phyloP scores from a whole-genome alignment of 1,284 basidiomycete species.

The Pyrrhoderma noxium region DNA sequence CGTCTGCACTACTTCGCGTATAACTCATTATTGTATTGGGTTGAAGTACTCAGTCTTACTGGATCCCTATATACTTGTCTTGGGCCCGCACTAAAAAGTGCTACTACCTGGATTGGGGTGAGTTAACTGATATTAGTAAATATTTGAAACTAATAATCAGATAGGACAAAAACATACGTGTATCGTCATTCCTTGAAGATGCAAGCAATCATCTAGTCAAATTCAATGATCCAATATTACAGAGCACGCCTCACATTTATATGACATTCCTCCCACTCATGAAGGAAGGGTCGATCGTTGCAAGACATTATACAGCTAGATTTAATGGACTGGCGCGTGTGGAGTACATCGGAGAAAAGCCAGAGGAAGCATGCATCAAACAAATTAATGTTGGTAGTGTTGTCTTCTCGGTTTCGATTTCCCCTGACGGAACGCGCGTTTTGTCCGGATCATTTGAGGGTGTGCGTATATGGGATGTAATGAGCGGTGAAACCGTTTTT shows the following conservation, averaged over 20 bases:
- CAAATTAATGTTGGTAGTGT: neutral
- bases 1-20: too few species aligned
- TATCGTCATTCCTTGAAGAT: too few species aligned
- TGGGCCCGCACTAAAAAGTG: too few species aligned
- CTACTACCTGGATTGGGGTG: too few species aligned
- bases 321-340: too few species aligned
- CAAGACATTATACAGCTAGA: neutral
- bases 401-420: neutral
- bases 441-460: neutral
- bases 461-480: neutral
- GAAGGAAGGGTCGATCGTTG: constrained; percentile 11
- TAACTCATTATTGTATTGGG: neutral
- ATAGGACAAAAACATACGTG: too few species aligned
- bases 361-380: too few species aligned
- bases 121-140: too few species aligned
- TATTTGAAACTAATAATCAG: too few species aligned
- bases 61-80: neutral
- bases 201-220: neutral
- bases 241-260: constrained; percentile 1
- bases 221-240: neutral
- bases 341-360: too few species aligned
- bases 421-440: neutral
- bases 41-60: constrained; percentile 3
- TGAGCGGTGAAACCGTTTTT: neutral
- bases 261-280: constrained; percentile 10